These are phyloP conservation scores for Trichoderma oligosporum DNA, from an alignment of 2,329 filamentous ascomycete genomes.

Conservation along the genomic window DNA sequence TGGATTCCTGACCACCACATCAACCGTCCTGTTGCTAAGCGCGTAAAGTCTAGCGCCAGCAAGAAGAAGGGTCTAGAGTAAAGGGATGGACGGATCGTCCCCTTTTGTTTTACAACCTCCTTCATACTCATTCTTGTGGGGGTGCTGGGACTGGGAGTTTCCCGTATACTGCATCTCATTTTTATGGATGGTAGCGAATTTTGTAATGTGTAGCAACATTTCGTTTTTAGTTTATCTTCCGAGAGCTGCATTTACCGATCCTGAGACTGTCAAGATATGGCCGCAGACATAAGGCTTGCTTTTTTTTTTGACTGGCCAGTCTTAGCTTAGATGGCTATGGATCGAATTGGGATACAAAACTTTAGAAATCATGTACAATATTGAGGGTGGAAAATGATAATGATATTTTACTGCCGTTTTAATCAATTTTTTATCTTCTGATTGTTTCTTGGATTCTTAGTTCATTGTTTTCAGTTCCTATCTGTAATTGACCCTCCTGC, in stretches of 20 bases:
- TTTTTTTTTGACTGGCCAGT: no score
- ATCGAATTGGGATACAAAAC: neutral
- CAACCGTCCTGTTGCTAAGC: conserved; percentile 72
- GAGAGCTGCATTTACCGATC: neutral
- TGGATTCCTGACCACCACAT: conserved; percentile 92
- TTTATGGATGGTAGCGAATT: neutral
- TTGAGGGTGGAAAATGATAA: conserved; percentile 2
- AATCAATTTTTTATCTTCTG: neutral
- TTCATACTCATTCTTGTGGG: neutral
- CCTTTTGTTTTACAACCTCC: neutral
- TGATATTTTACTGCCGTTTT: neutral
- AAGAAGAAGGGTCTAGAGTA: conserved; percentile 41
- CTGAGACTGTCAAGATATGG: neutral
- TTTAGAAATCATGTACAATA: conserved; percentile 8
- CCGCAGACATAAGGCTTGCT: neutral
- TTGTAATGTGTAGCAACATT: conserved; percentile 10
- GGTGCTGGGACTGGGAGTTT: neutral
- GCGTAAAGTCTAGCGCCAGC: conserved; percentile 56
- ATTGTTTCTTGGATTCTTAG: no score
- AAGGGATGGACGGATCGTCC: neutral
- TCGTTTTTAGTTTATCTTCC: neutral
- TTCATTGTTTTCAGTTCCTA: no score
- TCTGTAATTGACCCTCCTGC: no score
- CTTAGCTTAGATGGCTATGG: neutral
- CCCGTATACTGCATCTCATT: neutral